phyloP scores from a whole-genome alignment of 148 eudicot genomes.

The Chenopodium berlandieri region DNA sequence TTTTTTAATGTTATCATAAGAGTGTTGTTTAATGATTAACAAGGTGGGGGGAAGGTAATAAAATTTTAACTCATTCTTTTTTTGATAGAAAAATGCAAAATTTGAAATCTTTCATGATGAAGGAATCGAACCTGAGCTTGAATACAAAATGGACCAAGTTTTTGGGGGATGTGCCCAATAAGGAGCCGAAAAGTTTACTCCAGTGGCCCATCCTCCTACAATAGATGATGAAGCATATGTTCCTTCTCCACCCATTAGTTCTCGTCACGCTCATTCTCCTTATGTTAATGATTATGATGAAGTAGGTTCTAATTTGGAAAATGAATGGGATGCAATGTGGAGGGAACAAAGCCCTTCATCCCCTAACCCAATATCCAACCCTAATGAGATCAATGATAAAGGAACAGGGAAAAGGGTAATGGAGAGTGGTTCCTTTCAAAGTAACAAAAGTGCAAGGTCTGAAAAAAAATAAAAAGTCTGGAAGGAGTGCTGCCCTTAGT shows the following conservation, averaged over 20 bases:
- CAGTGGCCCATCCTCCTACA: neutral
- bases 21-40: too few species aligned
- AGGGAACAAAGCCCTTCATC: neutral
- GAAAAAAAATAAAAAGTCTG: neutral
- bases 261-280: neutral
- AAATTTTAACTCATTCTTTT: neutral
- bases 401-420: neutral
- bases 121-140: neutral
- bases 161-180: neutral
- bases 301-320: neutral
- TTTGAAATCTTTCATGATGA: neutral
- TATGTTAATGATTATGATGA: neutral
- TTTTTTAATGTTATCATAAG: neutral
- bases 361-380: neutral
- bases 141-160: constrained; percentile 3
- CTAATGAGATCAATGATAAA: neutral
- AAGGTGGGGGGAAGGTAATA: too few species aligned
- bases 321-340: neutral
- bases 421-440: neutral
- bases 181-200: neutral
- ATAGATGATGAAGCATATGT: neutral
- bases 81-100: neutral
- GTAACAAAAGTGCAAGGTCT: constrained; percentile 2
- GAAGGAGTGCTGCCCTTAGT: neutral
- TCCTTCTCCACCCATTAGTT: neutral